Evolutionary conservation across 352 stramenopile genomes (phyloP).

Genomic region (Phytophthora constricta): DNA sequence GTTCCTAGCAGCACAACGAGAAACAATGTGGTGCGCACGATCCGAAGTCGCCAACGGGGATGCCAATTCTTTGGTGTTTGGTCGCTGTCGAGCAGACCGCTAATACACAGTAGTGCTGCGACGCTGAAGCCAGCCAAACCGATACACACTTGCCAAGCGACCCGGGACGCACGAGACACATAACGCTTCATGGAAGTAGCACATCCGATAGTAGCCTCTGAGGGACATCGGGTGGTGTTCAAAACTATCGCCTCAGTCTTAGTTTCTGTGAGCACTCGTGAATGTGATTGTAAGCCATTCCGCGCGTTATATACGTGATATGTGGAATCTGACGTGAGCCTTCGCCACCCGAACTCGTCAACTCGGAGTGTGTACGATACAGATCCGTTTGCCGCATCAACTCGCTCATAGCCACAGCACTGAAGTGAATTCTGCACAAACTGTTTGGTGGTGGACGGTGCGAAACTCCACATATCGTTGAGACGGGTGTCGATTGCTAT

Average conservation of each 20-base stretch:
- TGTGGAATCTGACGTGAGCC: constrained; percentile 26
- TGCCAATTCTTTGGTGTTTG: constrained; percentile 17
- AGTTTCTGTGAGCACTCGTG: constrained; percentile 23
- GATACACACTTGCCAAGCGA: constrained; percentile 30
- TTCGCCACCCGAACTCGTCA: constrained; percentile 40
- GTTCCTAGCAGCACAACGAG: constrained; percentile 26
- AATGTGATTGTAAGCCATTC: background rate
- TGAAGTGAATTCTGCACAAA: constrained; percentile 59
- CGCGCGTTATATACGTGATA: constrained; percentile 25
- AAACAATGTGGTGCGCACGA: constrained; percentile 19
- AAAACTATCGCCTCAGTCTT: constrained; percentile 11
- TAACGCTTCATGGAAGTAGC: constrained; percentile 42
- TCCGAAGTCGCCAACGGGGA: constrained; percentile 23
- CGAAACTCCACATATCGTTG: constrained; percentile 38
- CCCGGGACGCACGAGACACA: constrained; percentile 28
- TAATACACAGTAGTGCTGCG: constrained; percentile 19
- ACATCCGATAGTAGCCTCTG: constrained; percentile 28
- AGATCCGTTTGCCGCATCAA: constrained; percentile 38
- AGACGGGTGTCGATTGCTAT: constrained; percentile 24
- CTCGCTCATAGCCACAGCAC: constrained; percentile 55
- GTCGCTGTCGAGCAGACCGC: constrained; percentile 12
- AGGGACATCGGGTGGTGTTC: constrained; percentile 11
- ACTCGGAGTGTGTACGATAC: constrained; percentile 42
- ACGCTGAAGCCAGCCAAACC: constrained; percentile 24
- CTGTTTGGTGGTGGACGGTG: constrained; percentile 40